Evolutionary conservation across 176 grass and related monocot species (phyloP).

Genomic region (Neostapfia colusana): DNA sequence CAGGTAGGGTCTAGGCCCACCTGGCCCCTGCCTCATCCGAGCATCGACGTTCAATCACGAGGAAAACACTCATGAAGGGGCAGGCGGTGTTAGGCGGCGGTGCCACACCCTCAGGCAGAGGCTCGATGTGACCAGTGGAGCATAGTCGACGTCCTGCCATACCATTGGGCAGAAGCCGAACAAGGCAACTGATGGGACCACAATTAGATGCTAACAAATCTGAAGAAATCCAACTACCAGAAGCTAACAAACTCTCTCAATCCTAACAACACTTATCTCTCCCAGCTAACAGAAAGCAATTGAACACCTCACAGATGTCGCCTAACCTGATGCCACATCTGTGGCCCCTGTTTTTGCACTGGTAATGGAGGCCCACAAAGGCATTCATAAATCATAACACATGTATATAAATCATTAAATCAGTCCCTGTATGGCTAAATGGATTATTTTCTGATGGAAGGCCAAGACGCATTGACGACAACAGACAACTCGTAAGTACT

Average conservation of each 20-base stretch:
- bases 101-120: too few species aligned
- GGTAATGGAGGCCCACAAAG: not conserved
- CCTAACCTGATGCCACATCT: not conserved
- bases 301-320: not conserved
- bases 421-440: constrained; percentile 13
- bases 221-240: not conserved
- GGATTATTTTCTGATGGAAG: constrained; percentile 8
- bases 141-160: too few species aligned
- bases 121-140: too few species aligned
- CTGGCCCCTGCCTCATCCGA: too few species aligned
- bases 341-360: not conserved
- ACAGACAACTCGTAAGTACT: not conserved
- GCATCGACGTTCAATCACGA: too few species aligned
- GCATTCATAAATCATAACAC: not conserved
- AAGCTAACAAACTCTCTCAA: not conserved
- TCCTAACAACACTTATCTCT: not conserved
- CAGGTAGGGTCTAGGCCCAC: too few species aligned
- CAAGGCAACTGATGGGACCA: too few species aligned
- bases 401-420: not conserved
- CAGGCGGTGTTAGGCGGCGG: too few species aligned
- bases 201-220: not conserved
- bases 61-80: too few species aligned
- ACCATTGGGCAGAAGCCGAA: too few species aligned
- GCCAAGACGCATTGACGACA: not conserved
- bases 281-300: not conserved